phyloP scores from a whole-genome alignment of 176 grass and related monocot genomes.

The Raddia guianensis region DNA sequence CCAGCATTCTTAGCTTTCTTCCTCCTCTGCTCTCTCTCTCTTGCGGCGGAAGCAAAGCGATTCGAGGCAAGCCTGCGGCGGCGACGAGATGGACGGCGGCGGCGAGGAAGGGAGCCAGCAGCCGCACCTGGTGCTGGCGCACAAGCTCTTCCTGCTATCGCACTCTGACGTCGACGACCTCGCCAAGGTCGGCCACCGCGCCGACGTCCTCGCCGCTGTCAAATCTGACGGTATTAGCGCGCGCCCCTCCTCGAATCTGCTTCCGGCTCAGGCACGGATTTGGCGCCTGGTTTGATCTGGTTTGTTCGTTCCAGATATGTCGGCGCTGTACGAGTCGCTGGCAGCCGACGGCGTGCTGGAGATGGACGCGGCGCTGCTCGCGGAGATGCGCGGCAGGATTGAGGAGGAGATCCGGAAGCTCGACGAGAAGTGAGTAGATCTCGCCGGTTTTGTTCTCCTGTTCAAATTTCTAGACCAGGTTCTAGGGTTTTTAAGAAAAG shows the following conservation, averaged over 20 bases:
- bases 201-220: slow-evolving; percentile 76
- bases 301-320: slow-evolving; percentile 64
- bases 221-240: slow-evolving; percentile 66
- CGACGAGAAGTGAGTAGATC: slow-evolving; percentile 86
- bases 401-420: slow-evolving; percentile 84
- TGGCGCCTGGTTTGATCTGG: slow-evolving; percentile 19
- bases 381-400: slow-evolving; percentile 73
- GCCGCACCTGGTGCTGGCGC: slow-evolving; percentile 72
- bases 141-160: slow-evolving; percentile 91
- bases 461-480: slow-evolving; percentile 6
- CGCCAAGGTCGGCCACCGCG: slow-evolving; percentile 86
- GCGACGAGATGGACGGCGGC: slow-evolving; percentile 47
- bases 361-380: slow-evolving; percentile 68
- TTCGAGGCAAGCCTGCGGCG: background rate
- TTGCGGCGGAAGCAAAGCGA: slow-evolving; percentile 58
- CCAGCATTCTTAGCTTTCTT: background rate
- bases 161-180: slow-evolving; percentile 83
- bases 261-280: background rate
- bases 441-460: slow-evolving; percentile 10
- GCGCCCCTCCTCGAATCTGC: background rate
- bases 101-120: slow-evolving; percentile 73
- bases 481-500: slow-evolving; percentile 29
- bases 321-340: slow-evolving; percentile 77
- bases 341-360: slow-evolving; percentile 63
- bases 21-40: slow-evolving; percentile 9